phyloP scores from a whole-genome alignment of 257 asterid genomes.

The Solanum raphanifolium region DNA sequence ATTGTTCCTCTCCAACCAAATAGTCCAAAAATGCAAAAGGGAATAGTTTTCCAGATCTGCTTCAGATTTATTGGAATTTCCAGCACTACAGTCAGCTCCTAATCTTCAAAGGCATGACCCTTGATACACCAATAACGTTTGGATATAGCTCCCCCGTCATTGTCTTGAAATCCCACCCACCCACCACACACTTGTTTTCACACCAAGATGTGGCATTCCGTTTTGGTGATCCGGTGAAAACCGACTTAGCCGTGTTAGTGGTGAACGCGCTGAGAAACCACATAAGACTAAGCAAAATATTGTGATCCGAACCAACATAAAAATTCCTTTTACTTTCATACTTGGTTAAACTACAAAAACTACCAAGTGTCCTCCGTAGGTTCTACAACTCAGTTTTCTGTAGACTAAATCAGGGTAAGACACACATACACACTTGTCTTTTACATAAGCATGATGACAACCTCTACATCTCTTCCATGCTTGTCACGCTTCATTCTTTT shows the following conservation, averaged over 20 bases:
- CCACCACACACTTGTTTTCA: background rate
- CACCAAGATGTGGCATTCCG: background rate
- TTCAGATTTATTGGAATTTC: background rate
- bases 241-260: background rate
- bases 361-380: background rate
- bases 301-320: background rate
- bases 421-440: background rate
- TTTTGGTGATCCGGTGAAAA: background rate
- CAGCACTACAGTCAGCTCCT: background rate
- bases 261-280: background rate
- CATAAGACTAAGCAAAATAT: background rate
- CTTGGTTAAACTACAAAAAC: background rate
- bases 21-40: background rate
- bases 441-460: background rate
- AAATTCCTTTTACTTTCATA: background rate
- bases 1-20: background rate
- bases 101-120: background rate
- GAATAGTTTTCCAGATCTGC: background rate
- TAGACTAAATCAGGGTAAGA: background rate
- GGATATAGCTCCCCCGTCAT: background rate
- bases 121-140: background rate
- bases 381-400: background rate
- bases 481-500: background rate
- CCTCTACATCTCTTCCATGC: background rate
- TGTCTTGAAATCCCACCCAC: background rate